Evolutionary conservation across 495 filamentous ascomycete genomes (phyloP), one percentile per base, ranked within the genome.

Genomic region (Aspergillus conjunctus): DNA sequence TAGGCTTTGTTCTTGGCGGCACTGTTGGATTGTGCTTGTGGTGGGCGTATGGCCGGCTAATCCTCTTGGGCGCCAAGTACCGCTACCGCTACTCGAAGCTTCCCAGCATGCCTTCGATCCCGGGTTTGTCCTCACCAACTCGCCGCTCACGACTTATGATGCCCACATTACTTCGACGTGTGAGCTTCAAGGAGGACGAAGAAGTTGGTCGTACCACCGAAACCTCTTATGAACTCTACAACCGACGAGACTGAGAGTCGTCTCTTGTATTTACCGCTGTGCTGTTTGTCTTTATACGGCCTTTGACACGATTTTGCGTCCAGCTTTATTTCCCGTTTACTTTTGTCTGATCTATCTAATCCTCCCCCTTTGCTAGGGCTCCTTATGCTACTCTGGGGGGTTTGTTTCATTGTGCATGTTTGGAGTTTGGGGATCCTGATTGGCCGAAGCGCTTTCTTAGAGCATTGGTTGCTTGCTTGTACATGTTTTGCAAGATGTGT

Each of bases 1-100:
- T 79, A 26, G 89, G 88, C 15, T 89, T 89, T 64, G 56, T 80
- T 30, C 61, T 88, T 30, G 86, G 84, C 12, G 84, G 80, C 49
- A 64, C 83, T 43, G 79, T 88, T 10, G 81, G 85, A 26, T 75
- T 82, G 43, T 71, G 72, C 55, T 69, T 85, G 39, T 91, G 84
- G 81, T 83, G 80, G 78, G 68, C 73, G 11, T 84, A 83, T 56
- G 78, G 77, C 1, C 76, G 79, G 11, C 63, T 84, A 33, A 67
- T 82, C 51, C 70, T 79, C n/a, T 61, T 81, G 18, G 74, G 79
- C 41, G 63, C 73, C 17, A 72, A 76, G 55, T 79, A 78, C 51
- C 78, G 78, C 53, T 77, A 76, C 63, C 73, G 74, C 22, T 78
- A 79, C 67, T 51, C 71, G 32, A 75, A 76, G 59, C 46, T 77